Percentiles rank a stretch among this genome's conserved stretches.
Evolutionary conservation across 345 rosid genomes (phyloP).

Genomic region (Acer saccharum): DNA sequence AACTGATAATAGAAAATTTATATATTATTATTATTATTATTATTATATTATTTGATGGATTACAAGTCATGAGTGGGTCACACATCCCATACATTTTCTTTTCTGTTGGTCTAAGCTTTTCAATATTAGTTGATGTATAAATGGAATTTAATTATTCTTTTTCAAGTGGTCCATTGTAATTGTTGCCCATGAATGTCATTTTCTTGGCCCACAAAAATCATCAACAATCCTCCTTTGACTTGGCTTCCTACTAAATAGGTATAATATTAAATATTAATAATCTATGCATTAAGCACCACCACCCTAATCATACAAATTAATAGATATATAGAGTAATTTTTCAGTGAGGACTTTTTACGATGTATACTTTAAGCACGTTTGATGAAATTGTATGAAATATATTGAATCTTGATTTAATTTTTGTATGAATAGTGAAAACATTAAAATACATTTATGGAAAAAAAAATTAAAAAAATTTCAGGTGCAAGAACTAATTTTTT

Average conservation of each 20-base stretch:
- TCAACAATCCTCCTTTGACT: constrained; percentile 9
- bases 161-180: neutral
- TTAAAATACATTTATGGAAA: too few species aligned
- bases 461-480: too few species aligned
- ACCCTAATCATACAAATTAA: neutral
- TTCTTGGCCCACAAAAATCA: neutral
- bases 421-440: too few species aligned
- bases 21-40: too few species aligned
- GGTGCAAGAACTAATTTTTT: too few species aligned
- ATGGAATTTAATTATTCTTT: neutral
- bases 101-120: neutral
- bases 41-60: neutral
- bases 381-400: too few species aligned
- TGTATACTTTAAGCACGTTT: too few species aligned
- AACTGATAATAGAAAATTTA: too few species aligned
- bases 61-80: constrained; percentile 6
- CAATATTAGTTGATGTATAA: neutral
- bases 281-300: neutral
- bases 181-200: constrained; percentile 12
- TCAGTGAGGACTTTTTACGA: too few species aligned
- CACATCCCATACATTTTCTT: neutral
- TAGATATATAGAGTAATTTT: too few species aligned
- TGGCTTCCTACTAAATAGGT: constrained; percentile 4
- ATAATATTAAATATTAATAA: neutral
- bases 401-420: too few species aligned